These are phyloP conservation scores for Arbutus unedo DNA, from an alignment of 148 eudicot species.

Conservation along the genomic window DNA sequence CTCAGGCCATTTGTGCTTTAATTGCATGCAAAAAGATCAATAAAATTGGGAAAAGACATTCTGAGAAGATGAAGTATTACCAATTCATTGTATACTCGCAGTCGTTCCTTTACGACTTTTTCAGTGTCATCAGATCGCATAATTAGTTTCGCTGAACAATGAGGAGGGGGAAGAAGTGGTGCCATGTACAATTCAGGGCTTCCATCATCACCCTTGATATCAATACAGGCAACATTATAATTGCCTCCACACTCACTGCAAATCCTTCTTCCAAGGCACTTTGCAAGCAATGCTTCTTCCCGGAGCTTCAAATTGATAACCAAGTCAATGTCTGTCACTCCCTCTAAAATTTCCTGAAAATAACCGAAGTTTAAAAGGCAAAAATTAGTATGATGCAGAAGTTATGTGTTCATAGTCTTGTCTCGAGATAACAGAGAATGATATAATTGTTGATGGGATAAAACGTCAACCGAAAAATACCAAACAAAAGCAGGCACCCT, in stretches of 20 bases:
- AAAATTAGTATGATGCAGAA: background rate
- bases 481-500: background rate
- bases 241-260: constrained; percentile 92
- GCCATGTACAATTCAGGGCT: constrained; percentile 75
- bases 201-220: constrained; percentile 64
- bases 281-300: constrained; percentile 80
- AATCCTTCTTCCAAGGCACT: constrained; percentile 91
- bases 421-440: background rate
- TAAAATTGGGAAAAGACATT: background rate
- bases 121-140: constrained; percentile 84
- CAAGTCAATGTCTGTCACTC: constrained; percentile 73
- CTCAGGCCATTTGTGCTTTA: background rate
- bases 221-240: constrained; percentile 83
- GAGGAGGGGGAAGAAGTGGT: constrained; percentile 83
- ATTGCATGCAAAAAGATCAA: background rate
- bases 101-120: constrained; percentile 74
- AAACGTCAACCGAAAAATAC: background rate
- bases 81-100: constrained; percentile 72
- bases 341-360: constrained; percentile 77
- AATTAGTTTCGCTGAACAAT: constrained; percentile 75
- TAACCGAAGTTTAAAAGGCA: background rate
- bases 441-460: background rate
- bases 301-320: constrained; percentile 86
- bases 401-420: background rate
- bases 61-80: constrained; percentile 33